phyloP scores from a whole-genome alignment of 495 filamentous ascomycete species.

The Lasiosphaeria ovina region DNA sequence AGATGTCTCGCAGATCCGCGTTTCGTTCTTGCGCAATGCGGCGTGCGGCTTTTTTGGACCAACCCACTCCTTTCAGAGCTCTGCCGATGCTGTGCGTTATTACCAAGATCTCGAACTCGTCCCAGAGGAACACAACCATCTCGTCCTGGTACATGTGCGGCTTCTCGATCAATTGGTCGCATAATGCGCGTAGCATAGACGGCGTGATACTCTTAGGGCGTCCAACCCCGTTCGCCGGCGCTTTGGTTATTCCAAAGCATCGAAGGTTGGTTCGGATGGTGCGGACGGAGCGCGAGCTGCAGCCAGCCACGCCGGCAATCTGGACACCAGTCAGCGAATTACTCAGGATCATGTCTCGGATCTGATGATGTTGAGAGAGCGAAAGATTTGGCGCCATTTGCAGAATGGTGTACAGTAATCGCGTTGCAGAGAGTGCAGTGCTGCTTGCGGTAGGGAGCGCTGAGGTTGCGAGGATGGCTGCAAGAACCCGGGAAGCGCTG shows the following conservation, averaged over 20 bases:
- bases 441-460: too few relatives aligned
- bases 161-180: background rate
- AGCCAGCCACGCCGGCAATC: background rate
- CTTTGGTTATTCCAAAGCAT: background rate
- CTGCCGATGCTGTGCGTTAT: background rate
- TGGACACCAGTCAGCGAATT: background rate
- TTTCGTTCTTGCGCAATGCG: constrained; percentile 2
- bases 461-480: too few relatives aligned
- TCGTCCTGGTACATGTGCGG: constrained; percentile 2
- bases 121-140: constrained; percentile 4
- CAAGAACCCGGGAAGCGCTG: too few relatives aligned
- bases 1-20: constrained; percentile 6
- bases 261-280: background rate
- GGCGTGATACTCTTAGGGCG: background rate
- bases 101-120: constrained; percentile 2
- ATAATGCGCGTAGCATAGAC: background rate
- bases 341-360: constrained; percentile 5
- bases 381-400: constrained; percentile 4
- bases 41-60: constrained; percentile 1
- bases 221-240: background rate
- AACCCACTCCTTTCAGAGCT: too few relatives aligned
- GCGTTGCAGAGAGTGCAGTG: too few relatives aligned
- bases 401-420: too few relatives aligned
- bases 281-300: background rate
- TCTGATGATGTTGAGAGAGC: constrained; percentile 3